Evolutionary conservation across 1,284 basidiomycete species (phyloP).

Genomic region (Ganoderma lucidum): DNA sequence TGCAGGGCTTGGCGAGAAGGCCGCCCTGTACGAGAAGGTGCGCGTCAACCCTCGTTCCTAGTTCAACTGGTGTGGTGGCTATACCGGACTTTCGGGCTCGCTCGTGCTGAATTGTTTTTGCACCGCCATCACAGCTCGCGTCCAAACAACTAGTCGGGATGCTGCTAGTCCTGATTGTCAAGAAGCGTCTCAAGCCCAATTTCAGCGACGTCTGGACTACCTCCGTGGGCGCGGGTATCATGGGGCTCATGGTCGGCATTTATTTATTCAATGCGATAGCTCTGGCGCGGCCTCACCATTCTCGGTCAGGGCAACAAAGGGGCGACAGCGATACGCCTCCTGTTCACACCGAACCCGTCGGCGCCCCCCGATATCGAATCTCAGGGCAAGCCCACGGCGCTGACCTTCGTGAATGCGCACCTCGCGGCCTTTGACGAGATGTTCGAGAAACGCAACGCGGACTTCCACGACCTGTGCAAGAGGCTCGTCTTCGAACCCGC

Average conservation of each 20-base stretch:
- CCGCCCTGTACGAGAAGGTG: slow-evolving; percentile 71
- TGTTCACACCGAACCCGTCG: slow-evolving; percentile 54
- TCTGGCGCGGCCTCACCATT: background rate
- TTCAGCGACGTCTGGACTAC: slow-evolving; percentile 61
- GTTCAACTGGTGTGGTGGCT: slow-evolving; percentile 10
- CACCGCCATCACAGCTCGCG: slow-evolving; percentile 53
- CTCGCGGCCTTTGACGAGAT: slow-evolving; percentile 84
- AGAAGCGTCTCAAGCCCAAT: slow-evolving; percentile 54
- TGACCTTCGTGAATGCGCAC: slow-evolving; percentile 82
- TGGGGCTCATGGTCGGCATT: slow-evolving; percentile 72
- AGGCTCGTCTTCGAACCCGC: slow-evolving; percentile 57
- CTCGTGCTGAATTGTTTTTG: slow-evolving; percentile 7
- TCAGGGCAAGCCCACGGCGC: slow-evolving; percentile 48
- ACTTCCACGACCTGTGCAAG: slow-evolving; percentile 70
- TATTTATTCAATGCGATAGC: background rate
- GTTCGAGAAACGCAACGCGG: slow-evolving; percentile 71
- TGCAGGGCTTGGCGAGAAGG: slow-evolving; percentile 74
- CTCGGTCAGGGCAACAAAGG: slow-evolving; percentile 76
- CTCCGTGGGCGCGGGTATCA: slow-evolving; percentile 70
- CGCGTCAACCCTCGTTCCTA: slow-evolving; percentile 12
- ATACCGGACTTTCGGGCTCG: slow-evolving; percentile 15
- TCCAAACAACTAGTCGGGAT: slow-evolving; percentile 84
- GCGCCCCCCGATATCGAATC: slow-evolving; percentile 13
- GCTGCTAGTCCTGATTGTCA: slow-evolving; percentile 71
- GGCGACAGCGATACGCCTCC: slow-evolving; percentile 66